phyloP scores from a whole-genome alignment of 768 basidiomycete genomes.

The Tricholoma hemisulphureum region DNA sequence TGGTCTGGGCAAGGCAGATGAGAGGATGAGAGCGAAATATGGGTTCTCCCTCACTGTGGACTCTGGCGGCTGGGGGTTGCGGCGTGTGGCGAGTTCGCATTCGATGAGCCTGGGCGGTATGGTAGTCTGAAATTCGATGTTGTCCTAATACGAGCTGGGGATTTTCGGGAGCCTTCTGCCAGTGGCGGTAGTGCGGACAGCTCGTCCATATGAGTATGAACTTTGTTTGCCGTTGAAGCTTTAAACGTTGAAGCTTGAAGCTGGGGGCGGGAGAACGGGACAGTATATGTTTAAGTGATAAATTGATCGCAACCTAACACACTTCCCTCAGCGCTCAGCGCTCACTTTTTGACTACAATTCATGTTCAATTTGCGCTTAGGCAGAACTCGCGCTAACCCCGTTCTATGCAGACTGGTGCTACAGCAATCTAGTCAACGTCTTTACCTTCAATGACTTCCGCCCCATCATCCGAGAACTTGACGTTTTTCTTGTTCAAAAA shows the following conservation, averaged over 20 bases:
- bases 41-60: neutral
- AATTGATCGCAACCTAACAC: neutral
- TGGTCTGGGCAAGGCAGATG: neutral
- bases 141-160: conserved; percentile 27
- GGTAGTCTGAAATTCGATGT: conserved; percentile 22
- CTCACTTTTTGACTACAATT: no score
- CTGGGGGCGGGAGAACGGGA: neutral
- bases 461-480: conserved; percentile 77
- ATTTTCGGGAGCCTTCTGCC: conserved; percentile 32
- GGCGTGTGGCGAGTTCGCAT: conserved; percentile 26
- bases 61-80: neutral
- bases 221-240: conserved; percentile 2
- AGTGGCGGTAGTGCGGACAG: conserved; percentile 41
- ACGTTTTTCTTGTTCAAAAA: conserved; percentile 57
- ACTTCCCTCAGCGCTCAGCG: neutral
- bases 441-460: conserved; percentile 63
- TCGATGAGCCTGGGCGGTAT: conserved; percentile 28
- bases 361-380: no score
- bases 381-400: neutral
- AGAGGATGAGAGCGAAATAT: neutral
- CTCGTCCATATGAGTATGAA: conserved; percentile 37
- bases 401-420: neutral
- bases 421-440: conserved; percentile 37
- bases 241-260: neutral
- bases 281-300: neutral